phyloP scores from a whole-genome alignment of 2,329 filamentous ascomycete species.

The Rhinocladiella mackenziei region DNA sequence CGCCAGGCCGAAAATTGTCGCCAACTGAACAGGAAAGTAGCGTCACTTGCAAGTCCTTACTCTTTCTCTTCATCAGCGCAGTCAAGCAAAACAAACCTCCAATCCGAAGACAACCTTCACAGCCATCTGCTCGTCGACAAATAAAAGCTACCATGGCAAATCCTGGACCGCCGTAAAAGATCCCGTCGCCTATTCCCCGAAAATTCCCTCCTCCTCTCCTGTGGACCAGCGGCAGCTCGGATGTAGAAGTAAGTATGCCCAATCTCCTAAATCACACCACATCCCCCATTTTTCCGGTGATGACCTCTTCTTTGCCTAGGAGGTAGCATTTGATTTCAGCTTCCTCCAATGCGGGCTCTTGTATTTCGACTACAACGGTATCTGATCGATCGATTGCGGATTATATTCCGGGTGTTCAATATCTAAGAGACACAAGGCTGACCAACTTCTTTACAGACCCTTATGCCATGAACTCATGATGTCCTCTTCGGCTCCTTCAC shows the following conservation, averaged over 20 bases:
- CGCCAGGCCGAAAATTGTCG: conserved; percentile 2
- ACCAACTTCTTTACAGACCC: conserved; percentile 25
- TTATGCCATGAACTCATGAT: conserved; percentile 32
- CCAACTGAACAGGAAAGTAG: too few species aligned
- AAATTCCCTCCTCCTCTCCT: conserved; percentile 7
- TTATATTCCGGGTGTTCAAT: too few species aligned
- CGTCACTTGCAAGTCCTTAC: neutral
- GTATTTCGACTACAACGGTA: conserved; percentile 96
- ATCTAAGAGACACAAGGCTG: conserved; percentile 14
- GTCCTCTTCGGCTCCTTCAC: conserved; percentile 27
- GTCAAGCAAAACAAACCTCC: too few species aligned
- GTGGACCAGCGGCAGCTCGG: conserved; percentile 15
- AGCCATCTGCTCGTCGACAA: neutral
- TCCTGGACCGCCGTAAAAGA: too few species aligned
- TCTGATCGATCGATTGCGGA: conserved; percentile 59
- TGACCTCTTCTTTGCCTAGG: conserved; percentile 47
- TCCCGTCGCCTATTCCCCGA: too few species aligned
- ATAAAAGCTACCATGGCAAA: too few species aligned
- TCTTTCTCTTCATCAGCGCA: neutral
- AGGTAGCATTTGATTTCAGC: conserved; percentile 52
- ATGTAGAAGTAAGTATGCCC: conserved; percentile 25
- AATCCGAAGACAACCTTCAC: too few species aligned
- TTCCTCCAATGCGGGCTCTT: conserved; percentile 50
- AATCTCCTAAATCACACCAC: conserved; percentile 22
- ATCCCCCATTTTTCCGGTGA: conserved; percentile 39